Evolutionary conservation across 148 eudicot genomes (phyloP), one percentile per base, ranked within the genome.

Genomic region (Fallopia convolvulus): DNA sequence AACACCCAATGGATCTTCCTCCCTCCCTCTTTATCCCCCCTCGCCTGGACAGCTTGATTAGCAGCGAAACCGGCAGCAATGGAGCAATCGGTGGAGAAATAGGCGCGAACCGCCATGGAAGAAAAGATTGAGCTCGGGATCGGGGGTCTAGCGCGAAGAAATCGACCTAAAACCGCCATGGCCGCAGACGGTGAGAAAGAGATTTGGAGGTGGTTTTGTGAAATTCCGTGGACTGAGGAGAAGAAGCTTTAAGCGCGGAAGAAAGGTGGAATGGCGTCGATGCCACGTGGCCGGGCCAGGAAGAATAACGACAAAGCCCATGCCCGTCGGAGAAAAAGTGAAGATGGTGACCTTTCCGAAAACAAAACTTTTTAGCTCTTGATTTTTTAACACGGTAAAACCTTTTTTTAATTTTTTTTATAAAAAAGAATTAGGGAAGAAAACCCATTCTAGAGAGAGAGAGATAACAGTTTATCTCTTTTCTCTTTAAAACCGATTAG

Each of bases 1-100:
- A 94, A 94, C 20, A 90, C 98, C 98, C 97, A 91, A 78, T 91
- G 93, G 36, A 94, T 89, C 46, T 84, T 86, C 78, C 86, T 87
- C 75, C 12, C 36, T 21, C 75, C 55, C 46, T 73, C 36, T 0
- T n/a, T 21, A 15, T 1, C 33, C 17, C 47, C 14, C 41, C 41
- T 39, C 41, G n/a, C 10, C 11, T 47, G 30, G 5, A 33, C 44
- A 36, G 55, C 18, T 55, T 15, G 3, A 73, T 9, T 5, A 10
- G 50, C 17, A 73, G 75, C 32, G 53, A 55, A 23, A 23, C 32
- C 75, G 55, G 53, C 14, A 13, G 49, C 6, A 12, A 41, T 42
- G 30, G 23, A 44, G 55, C 55, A 21, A 42, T 42, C 55, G 17
- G 36, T 9, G n/a, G 75, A 44, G 52, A 30, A n/a, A 30, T 18